Conservation (phyloP, 176 grass and related monocot species). For the Alloteropsis semialata region DNA sequence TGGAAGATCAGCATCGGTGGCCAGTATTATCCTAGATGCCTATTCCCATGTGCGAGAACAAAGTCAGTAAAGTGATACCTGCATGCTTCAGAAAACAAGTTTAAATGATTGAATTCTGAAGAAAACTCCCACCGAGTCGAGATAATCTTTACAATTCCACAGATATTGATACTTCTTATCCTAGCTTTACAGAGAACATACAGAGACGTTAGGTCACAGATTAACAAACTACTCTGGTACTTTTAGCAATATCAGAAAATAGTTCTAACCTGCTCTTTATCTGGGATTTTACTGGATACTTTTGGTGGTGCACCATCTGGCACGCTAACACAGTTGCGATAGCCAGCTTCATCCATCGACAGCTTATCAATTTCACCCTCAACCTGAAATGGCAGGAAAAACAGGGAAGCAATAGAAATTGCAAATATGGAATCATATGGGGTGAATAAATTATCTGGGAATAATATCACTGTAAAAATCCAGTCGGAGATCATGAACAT, state of each 20-base stretch:
- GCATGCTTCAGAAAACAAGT: background rate
- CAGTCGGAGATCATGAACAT: slow-evolving; percentile 40
- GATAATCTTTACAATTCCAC: slow-evolving; percentile 90
- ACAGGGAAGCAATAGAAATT: slow-evolving; percentile 20
- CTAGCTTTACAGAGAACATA: slow-evolving; percentile 84
- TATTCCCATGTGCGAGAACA: slow-evolving; percentile 22
- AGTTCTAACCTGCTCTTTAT: slow-evolving; percentile 55
- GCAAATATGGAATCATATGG: background rate
- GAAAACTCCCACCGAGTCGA: slow-evolving; percentile 62
- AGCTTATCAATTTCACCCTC: slow-evolving; percentile 99
- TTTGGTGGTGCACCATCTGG: slow-evolving; percentile 66
- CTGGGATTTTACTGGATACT: slow-evolving; percentile 51
- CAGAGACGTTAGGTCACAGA: slow-evolving; percentile 42
- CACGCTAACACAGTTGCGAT: slow-evolving; percentile 83
- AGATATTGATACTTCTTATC: slow-evolving; percentile 88
- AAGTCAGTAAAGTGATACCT: slow-evolving; percentile 17
- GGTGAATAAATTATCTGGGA: background rate
- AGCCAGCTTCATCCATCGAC: slow-evolving; percentile 95
- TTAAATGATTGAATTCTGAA: slow-evolving; percentile 9
- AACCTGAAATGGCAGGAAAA: slow-evolving; percentile 51
- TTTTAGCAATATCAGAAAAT: slow-evolving; percentile 12
- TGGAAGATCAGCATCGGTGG: slow-evolving; percentile 70
- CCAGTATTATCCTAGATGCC: slow-evolving; percentile 98
- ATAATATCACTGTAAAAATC: background rate
- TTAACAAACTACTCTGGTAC: background rate